Evolutionary conservation across 352 stramenopile genomes (phyloP), one percentile per base, ranked within the genome.

Genomic region (Hyaloperonospora arabidopsidis): DNA sequence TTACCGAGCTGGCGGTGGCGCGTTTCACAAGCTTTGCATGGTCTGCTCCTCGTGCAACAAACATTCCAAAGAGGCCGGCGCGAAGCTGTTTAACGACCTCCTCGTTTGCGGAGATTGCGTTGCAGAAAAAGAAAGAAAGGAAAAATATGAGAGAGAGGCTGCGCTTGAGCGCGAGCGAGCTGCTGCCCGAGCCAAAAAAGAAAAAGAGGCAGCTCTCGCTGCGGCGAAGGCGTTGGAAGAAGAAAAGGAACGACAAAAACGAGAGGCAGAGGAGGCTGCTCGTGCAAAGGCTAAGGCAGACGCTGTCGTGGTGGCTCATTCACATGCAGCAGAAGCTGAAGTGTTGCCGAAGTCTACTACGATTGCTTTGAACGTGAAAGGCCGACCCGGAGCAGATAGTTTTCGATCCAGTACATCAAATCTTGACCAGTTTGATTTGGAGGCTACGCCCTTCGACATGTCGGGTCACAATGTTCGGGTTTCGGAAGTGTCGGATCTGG

Each of bases 11-110:
- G 81, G 65, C 0, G 76, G 79, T 25, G 58, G 61, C 1, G 70
- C 70, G 2, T 92, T 89, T 67, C 81, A 92, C 57, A 85, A 85
- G 43, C 67, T 88, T 13, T 92, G 81, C 47, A 89, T 92, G 77
- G 47, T 83, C 25, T 92, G 81, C 59, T 82, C 77, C 0, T 59
- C 75, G 28, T 92, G 79, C 59, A 64, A 76, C 19, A 87, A 89
- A 55, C 60, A 84, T 13, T 61, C 79, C 1, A 76, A 82, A 59
- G 79, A 92, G 72, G 63, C 62, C 52, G 69, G 65, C 52, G 63
- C 73, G 1, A 77, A 74, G 52, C 46, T 89, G 21, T 62, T 84
- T 29, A 68, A 77, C 14, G 76, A 88, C 18, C 46, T 69, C 28
- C 57, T 91, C 21, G 50, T 85, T 36, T 91, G 79, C 46, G 70